Base-by-base conservation (phyloP, 2,329 filamentous ascomycete species). In the Botrytis aclada region DNA sequence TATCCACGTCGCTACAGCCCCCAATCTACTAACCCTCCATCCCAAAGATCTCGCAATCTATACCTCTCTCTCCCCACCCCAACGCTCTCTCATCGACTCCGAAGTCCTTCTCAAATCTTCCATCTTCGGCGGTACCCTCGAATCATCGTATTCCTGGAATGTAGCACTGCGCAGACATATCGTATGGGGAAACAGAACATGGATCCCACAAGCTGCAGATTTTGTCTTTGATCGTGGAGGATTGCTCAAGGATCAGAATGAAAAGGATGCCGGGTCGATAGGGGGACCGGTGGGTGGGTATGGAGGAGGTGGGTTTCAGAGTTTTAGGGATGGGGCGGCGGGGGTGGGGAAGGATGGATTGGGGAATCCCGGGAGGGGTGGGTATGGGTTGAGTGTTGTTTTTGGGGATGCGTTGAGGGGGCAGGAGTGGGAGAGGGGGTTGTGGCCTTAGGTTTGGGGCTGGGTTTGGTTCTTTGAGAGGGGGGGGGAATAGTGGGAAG, bases 241-340 rank as follows among this genome's bases (percentile, higher is more conserved):
- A 12, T 18, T 12, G 14, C 4, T 29, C 1, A 29, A 10, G 1
- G 47, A 45, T 32, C 9, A 22, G 1, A 67, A 34, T 9, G 65
- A 18, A 1, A 63, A 22, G 9, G 39, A 47, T 32, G 20, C 20
- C 10, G 71, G 71, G 1, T 54, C 41, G 16, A 37, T 5, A 9
- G 65, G 65, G 32, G 71, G 71, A 5, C 71, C 71, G 0, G 64
- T 69, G 8, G 71, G 71, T 0, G 71, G 71, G 8, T 72, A 72
- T 63, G 65, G 71, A 7, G 71, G 71, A 3, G 65, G 65, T n/a
- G 65, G 71, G 4, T 72, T 72, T 20, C 71, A 70, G 43, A 70
- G 71, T 70, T 72, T 70, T 69, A 69, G 65, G n/a, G 65, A 72
- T 72, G 71, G 71, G 0, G 67, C 61, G 22, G 58, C 18, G 20